Evolutionary conservation across 805 yeast species (phyloP).

Genomic region (Barnettozyma wickerhamii): DNA sequence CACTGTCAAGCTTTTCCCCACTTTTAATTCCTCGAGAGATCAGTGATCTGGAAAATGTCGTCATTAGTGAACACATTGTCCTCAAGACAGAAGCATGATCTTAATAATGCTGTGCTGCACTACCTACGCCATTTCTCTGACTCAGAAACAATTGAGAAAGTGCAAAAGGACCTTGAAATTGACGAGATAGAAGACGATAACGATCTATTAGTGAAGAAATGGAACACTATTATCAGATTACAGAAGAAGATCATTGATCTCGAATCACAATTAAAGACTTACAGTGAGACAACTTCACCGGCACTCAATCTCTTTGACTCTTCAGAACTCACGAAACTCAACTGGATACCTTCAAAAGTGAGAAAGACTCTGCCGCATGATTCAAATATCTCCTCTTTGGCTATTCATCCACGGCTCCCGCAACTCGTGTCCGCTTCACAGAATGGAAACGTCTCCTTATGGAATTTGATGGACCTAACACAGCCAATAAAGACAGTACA

Average conservation of each 20-base stretch:
- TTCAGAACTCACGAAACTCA: slow-evolving; percentile 15
- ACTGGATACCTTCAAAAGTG: slow-evolving; percentile 25
- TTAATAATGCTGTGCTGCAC: slow-evolving; percentile 44
- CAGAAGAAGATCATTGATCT: slow-evolving; percentile 70
- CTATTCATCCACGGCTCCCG: slow-evolving; percentile 75
- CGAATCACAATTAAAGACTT: slow-evolving; percentile 47
- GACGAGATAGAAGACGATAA: slow-evolving; percentile 23
- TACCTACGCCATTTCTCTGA: slow-evolving; percentile 36
- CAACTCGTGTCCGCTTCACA: slow-evolving; percentile 54
- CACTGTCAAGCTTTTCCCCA: no score
- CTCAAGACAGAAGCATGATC: slow-evolving; percentile 40
- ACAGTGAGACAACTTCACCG: slow-evolving; percentile 6
- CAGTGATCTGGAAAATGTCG: slow-evolving; percentile 19
- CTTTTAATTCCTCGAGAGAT: no score
- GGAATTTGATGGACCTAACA: slow-evolving; percentile 60
- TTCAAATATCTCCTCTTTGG: slow-evolving; percentile 55
- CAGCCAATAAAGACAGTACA: slow-evolving; percentile 58
- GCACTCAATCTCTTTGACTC: slow-evolving; percentile 4
- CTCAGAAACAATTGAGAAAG: slow-evolving; percentile 3
- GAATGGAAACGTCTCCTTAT: slow-evolving; percentile 67
- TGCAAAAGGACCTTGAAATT: slow-evolving; percentile 22
- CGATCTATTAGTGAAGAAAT: slow-evolving; percentile 62
- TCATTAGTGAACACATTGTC: slow-evolving; percentile 29
- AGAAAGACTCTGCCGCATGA: slow-evolving; percentile 27
- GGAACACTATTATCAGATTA: slow-evolving; percentile 80